Percentiles rank a stretch among this genome's conserved stretches.
phyloP scores from a whole-genome alignment of 1,284 basidiomycete genomes.

The Fistulina hepatica region DNA sequence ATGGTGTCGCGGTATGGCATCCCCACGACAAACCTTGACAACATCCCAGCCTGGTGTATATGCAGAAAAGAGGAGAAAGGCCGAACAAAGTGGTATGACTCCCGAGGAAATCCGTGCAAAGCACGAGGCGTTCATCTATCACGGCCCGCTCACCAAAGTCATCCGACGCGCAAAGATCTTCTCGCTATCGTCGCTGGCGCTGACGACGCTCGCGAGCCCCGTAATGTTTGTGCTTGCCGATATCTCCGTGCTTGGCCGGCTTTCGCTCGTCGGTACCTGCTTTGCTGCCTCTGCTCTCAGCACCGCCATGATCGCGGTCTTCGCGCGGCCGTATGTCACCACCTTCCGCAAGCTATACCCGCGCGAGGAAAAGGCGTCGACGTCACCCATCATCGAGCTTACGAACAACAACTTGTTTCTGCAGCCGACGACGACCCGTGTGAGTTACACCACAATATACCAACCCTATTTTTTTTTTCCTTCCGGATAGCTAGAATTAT shows the following conservation, averaged over 20 bases:
- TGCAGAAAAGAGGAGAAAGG: too few relatives aligned
- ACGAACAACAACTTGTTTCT: constrained; percentile 59
- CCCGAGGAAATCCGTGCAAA: too few relatives aligned
- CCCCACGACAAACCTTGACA: too few relatives aligned
- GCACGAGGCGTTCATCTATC: constrained; percentile 19
- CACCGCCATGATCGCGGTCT: constrained; percentile 70
- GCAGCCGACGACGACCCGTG: constrained; percentile 39
- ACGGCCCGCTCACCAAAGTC: constrained; percentile 60
- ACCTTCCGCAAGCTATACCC: constrained; percentile 30
- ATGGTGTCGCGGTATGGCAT: too few relatives aligned
- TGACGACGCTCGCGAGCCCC: constrained; percentile 63
- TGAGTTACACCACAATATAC: too few relatives aligned
- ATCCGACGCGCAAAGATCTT: constrained; percentile 76
- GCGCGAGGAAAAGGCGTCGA: constrained; percentile 30
- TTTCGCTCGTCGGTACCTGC: constrained; percentile 59
- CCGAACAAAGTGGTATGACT: too few relatives aligned
- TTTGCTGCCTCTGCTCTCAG: constrained; percentile 61
- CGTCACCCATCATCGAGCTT: constrained; percentile 53
- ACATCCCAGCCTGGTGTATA: too few relatives aligned
- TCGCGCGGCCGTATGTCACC: constrained; percentile 45
- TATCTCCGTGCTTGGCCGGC: constrained; percentile 59
- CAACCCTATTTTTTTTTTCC: background rate
- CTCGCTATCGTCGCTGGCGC: constrained; percentile 66
- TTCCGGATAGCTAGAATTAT: background rate
- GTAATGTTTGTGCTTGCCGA: constrained; percentile 74